Conservation (phyloP, 805 yeast species). For the Metschnikowia santaceciliae region DNA sequence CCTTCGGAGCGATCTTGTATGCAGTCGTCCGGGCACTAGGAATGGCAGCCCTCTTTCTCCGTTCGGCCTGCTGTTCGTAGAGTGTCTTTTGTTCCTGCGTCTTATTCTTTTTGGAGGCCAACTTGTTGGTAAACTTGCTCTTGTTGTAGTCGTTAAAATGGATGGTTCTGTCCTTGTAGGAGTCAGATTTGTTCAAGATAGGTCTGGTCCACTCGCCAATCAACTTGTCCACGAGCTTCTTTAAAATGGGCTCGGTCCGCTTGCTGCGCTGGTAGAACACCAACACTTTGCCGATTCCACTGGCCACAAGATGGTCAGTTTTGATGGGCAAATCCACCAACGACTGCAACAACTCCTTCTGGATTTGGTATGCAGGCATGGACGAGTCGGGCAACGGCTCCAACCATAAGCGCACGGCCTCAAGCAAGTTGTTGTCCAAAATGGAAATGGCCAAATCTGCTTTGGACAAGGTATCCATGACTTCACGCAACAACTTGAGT, state of each 20-base stretch:
- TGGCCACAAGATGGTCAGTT: constrained; percentile 90
- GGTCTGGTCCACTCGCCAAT: constrained; percentile 99
- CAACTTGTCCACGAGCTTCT: constrained; percentile 83
- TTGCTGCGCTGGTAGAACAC: constrained; percentile 89
- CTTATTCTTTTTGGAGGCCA: constrained; percentile 29
- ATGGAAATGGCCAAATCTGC: constrained; percentile 88
- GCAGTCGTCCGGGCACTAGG: constrained; percentile 89
- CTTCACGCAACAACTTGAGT: constrained; percentile 74
- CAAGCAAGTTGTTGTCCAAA: constrained; percentile 87
- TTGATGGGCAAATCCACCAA: constrained; percentile 81
- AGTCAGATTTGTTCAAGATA: constrained; percentile 91
- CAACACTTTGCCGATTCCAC: constrained; percentile 90
- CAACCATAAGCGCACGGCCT: constrained; percentile 92
- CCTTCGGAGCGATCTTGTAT: constrained; percentile 85
- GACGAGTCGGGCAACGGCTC: constrained; percentile 98
- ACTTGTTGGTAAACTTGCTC: constrained; percentile 44
- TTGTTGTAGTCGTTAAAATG: constrained; percentile 66
- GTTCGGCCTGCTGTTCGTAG: constrained; percentile 85
- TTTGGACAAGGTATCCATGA: constrained; percentile 68
- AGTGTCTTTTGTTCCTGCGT: constrained; percentile 49
- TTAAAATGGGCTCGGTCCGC: constrained; percentile 81
- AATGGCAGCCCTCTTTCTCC: constrained; percentile 92
- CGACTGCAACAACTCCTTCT: constrained; percentile 76
- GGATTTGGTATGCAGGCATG: constrained; percentile 95
- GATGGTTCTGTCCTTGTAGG: constrained; percentile 82